These are phyloP conservation scores for Theobroma cacao DNA, from an alignment of 345 rosid genomes.

Conservation along the genomic window DNA sequence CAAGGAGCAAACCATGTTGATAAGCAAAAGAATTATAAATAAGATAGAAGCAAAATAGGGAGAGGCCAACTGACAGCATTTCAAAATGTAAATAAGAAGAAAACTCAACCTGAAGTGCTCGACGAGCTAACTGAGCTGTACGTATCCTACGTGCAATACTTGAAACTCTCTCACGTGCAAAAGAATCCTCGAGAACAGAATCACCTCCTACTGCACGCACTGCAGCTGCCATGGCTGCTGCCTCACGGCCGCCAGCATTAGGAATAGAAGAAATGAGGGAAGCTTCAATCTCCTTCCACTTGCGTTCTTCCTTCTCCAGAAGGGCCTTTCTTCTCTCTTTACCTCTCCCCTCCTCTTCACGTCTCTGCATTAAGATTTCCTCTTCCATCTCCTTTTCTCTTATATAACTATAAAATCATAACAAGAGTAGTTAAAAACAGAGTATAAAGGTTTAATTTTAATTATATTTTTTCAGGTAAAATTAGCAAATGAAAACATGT, in stretches of 20 bases:
- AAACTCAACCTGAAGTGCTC: slow-evolving; percentile 76
- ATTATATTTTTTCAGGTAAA: not conserved
- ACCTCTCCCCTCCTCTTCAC: slow-evolving; percentile 99
- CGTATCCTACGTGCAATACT: slow-evolving; percentile 96
- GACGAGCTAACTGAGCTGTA: slow-evolving; percentile 77
- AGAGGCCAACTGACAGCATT: not conserved
- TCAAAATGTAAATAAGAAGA: not conserved
- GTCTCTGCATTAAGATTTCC: slow-evolving; percentile 94
- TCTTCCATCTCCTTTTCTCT: slow-evolving; percentile 99
- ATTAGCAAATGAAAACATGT: not conserved
- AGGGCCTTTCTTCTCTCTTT: slow-evolving; percentile 99
- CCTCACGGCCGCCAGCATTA: slow-evolving; percentile 98
- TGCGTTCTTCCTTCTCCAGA: slow-evolving; percentile 97
- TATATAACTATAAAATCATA: slow-evolving; percentile 59
- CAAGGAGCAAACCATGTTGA: not conserved
- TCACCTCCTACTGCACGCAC: slow-evolving; percentile 99
- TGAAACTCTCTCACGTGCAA: slow-evolving; percentile 98
- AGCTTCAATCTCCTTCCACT: slow-evolving; percentile 99
- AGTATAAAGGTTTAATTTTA: not conserved
- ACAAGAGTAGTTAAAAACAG: slow-evolving; percentile 1
- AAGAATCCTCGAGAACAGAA: slow-evolving; percentile 98
- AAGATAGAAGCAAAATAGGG: not conserved
- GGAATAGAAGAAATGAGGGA: slow-evolving; percentile 97
- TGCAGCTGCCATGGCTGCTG: slow-evolving; percentile 99
- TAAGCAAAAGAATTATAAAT: not conserved